Conservation (phyloP, 805 yeast genomes). For the Zygosaccharomyces gambellarensis region DNA sequence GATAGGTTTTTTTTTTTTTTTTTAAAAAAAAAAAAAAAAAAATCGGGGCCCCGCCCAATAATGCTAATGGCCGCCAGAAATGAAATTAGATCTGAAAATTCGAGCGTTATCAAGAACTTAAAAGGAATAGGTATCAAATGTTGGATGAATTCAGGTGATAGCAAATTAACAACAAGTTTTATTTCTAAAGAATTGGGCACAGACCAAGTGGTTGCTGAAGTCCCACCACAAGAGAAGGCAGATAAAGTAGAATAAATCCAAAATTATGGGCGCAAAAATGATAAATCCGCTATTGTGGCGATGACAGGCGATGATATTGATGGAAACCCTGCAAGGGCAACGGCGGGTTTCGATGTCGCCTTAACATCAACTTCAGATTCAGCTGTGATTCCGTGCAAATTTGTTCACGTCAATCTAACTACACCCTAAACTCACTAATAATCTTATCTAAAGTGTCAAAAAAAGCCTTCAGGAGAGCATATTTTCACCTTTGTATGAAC, state of each 20-base stretch:
- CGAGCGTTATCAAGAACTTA: conserved; percentile 43
- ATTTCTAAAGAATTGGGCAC: conserved; percentile 64
- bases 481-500: conserved; percentile 58
- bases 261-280: conserved; percentile 26
- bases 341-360: conserved; percentile 75
- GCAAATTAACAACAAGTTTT: conserved; percentile 58
- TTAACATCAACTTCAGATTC: conserved; percentile 72
- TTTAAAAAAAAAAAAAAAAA: conserved; percentile 44
- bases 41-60: conserved; percentile 37
- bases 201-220: conserved; percentile 58
- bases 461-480: conserved; percentile 48
- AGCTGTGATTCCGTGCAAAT: conserved; percentile 70
- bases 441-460: conserved; percentile 49
- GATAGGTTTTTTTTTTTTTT: conserved; percentile 42
- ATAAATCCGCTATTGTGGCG: conserved; percentile 42
- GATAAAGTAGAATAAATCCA: conserved; percentile 42
- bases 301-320: conserved; percentile 85
- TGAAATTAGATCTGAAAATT: conserved; percentile 53
- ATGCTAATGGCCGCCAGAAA: conserved; percentile 58
- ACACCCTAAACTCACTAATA: conserved; percentile 49
- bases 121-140: conserved; percentile 44
- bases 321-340: conserved; percentile 74
- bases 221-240: conserved; percentile 70
- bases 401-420: conserved; percentile 55
- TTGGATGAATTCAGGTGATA: conserved; percentile 80